Evolutionary conservation across 1,284 basidiomycete species (phyloP).

Genomic region (Ceratobasidium sp.): DNA sequence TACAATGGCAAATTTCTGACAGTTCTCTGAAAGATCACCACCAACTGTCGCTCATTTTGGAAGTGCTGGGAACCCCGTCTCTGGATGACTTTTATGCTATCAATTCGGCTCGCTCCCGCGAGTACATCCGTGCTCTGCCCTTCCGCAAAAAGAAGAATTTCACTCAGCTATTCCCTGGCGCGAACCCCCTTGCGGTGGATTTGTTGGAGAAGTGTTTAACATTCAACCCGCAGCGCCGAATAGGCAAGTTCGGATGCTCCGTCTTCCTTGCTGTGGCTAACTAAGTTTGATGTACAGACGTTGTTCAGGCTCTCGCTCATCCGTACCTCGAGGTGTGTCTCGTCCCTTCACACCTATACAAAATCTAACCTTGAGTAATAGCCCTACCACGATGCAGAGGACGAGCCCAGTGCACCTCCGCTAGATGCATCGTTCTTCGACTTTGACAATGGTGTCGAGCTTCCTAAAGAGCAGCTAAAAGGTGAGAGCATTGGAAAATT

Average conservation of each 20-base stretch:
- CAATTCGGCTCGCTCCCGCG: constrained; percentile 81
- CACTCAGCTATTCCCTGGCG: constrained; percentile 74
- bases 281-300: constrained; percentile 54
- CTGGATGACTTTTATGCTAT: constrained; percentile 69
- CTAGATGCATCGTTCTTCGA: constrained; percentile 89
- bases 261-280: neutral
- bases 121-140: constrained; percentile 92
- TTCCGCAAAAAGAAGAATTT: constrained; percentile 89
- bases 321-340: constrained; percentile 80
- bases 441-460: constrained; percentile 65
- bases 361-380: constrained; percentile 45
- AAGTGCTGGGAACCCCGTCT: constrained; percentile 52
- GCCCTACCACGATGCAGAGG: constrained; percentile 89
- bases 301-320: constrained; percentile 88
- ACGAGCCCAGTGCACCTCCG: constrained; percentile 82
- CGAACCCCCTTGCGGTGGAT: constrained; percentile 88
- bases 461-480: constrained; percentile 74
- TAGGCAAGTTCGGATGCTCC: constrained; percentile 48
- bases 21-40: constrained; percentile 50
- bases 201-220: constrained; percentile 87
- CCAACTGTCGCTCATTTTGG: constrained; percentile 62
- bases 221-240: constrained; percentile 91
- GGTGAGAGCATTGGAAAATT: constrained; percentile 53
- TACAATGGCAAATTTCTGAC: constrained; percentile 47
- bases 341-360: neutral